Evolutionary conservation across 2,329 filamentous ascomycete genomes (phyloP).

Genomic region (Remersonia thermophila): DNA sequence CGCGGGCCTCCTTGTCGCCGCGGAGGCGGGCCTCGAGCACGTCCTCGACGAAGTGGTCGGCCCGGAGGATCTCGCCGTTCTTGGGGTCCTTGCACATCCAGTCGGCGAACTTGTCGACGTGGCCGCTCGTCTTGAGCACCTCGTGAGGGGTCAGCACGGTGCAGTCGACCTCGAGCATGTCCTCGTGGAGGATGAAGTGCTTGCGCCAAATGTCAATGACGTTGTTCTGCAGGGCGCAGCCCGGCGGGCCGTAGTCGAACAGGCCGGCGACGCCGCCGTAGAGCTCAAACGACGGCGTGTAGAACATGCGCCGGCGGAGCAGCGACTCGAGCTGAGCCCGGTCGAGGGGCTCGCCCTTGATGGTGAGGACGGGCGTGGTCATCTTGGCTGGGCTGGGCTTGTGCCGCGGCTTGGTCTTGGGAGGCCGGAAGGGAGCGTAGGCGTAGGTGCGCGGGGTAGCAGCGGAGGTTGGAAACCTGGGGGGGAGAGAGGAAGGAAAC

Average conservation of each 20-base stretch:
- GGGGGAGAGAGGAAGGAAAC: not conserved
- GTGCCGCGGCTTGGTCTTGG: too few relatives aligned
- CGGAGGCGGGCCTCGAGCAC: conserved; percentile 78
- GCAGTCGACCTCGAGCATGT: conserved; percentile 93
- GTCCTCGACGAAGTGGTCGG: conserved; percentile 93
- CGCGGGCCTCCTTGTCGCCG: conserved; percentile 85
- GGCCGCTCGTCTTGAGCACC: conserved; percentile 88
- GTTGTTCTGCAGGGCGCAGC: conserved; percentile 75
- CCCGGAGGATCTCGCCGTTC: conserved; percentile 90
- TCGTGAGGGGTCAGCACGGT: conserved; percentile 87
- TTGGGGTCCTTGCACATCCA: conserved; percentile 99
- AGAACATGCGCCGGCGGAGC: conserved; percentile 81
- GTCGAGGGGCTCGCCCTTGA: conserved; percentile 84
- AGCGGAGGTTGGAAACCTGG: conserved; percentile 8
- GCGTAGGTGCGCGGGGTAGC: conserved; percentile 14
- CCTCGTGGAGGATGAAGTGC: conserved; percentile 85
- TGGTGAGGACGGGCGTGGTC: conserved; percentile 53
- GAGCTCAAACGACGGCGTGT: conserved; percentile 90
- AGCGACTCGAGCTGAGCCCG: conserved; percentile 70
- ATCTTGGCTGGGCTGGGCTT: too few relatives aligned
- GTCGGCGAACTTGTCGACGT: conserved; percentile 96
- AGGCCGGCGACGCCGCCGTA: conserved; percentile 82
- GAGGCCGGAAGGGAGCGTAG: not conserved
- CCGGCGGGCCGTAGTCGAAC: conserved; percentile 87
- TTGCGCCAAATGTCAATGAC: conserved; percentile 84